Percentiles rank a stretch among this genome's conserved stretches.
These are phyloP conservation scores for Phytophthora brassicae DNA, from an alignment of 352 stramenopile genomes.

Conservation along the genomic window DNA sequence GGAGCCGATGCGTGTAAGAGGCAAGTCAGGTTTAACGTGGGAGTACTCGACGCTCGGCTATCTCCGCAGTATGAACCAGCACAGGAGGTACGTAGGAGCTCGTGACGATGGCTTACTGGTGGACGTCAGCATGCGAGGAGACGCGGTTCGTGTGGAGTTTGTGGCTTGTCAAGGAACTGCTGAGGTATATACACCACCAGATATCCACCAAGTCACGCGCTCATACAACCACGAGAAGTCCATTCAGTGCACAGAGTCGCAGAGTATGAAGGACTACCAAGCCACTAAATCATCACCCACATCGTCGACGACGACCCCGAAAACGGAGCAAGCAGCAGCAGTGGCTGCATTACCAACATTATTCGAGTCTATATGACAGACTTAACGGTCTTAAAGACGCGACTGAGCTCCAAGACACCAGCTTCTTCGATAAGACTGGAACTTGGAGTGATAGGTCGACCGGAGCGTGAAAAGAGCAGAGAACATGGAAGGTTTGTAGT, in stretches of 20 bases:
- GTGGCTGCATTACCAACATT: constrained; percentile 23
- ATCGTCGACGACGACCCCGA: constrained; percentile 27
- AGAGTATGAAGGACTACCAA: constrained; percentile 81
- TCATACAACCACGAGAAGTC: constrained; percentile 73
- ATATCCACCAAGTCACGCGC: constrained; percentile 76
- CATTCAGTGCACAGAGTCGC: constrained; percentile 69
- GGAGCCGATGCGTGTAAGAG: constrained; percentile 47
- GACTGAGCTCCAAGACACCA: constrained; percentile 4
- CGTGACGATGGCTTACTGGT: constrained; percentile 72
- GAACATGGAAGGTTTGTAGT: constrained; percentile 7
- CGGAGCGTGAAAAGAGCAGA: background rate
- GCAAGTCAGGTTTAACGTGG: constrained; percentile 74
- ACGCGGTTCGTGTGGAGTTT: constrained; percentile 78
- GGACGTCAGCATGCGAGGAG: constrained; percentile 87
- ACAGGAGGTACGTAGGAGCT: constrained; percentile 80
- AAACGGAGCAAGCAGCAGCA: constrained; percentile 24
- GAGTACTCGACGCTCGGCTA: constrained; percentile 82
- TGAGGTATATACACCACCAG: constrained; percentile 49
- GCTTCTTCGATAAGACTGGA: constrained; percentile 16
- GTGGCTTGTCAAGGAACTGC: constrained; percentile 51
- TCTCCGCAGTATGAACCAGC: constrained; percentile 89
- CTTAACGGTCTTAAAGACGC: background rate
- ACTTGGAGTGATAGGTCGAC: background rate
- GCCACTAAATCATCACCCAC: constrained; percentile 40
- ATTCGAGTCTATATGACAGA: constrained; percentile 16